Conservation (phyloP, 108 stramenopile genomes). For the Nitzschia palea region DNA sequence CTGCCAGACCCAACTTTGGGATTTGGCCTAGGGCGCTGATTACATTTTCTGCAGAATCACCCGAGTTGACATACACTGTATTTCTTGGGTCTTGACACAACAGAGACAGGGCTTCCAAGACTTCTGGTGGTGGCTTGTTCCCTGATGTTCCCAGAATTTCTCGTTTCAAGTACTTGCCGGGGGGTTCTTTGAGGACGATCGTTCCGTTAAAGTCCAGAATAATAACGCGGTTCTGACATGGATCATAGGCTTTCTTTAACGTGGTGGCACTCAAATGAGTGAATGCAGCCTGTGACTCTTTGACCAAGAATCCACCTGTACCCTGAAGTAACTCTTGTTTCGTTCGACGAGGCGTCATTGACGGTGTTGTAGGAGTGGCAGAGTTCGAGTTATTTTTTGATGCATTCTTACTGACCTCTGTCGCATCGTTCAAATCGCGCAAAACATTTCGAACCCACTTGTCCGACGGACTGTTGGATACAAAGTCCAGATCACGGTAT, state of each 20-base stretch:
- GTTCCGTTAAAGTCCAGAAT: conserved; percentile 98
- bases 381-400: conserved; percentile 13
- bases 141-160: conserved; percentile 91
- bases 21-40: conserved; percentile 85
- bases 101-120: conserved; percentile 65
- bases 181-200: conserved; percentile 92
- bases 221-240: conserved; percentile 83
- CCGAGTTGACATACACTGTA: conserved; percentile 91
- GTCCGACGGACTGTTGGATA: conserved; percentile 90
- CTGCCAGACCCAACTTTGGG: conserved; percentile 86
- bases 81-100: conserved; percentile 85
- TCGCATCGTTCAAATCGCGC: conserved; percentile 81
- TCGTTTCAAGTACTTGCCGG: conserved; percentile 95
- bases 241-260: conserved; percentile 71
- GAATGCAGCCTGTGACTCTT: conserved; percentile 55
- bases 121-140: conserved; percentile 73
- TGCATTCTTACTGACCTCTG: conserved; percentile 2
- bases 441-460: conserved; percentile 96
- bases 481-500: conserved; percentile 96
- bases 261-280: conserved; percentile 54
- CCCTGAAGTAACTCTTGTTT: conserved; percentile 40
- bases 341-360: conserved; percentile 19
- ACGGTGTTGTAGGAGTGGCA: conserved; percentile 28
- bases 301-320: conserved; percentile 66
- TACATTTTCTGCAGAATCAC: conserved; percentile 84